Evolutionary conservation across 768 basidiomycete genomes (phyloP).

Genomic region (Mycena capillaripes): DNA sequence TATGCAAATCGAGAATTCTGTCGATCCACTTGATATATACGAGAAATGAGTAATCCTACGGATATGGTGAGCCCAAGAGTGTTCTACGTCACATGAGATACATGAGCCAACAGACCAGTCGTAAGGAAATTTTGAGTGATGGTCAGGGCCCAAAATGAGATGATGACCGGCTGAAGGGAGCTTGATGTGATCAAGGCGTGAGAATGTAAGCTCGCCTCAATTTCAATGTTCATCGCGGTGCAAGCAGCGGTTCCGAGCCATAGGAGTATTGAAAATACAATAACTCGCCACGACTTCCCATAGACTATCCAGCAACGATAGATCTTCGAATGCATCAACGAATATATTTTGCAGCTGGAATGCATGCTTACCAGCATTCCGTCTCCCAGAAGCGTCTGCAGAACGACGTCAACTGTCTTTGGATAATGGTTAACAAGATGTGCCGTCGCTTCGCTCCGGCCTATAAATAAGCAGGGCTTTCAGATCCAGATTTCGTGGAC

Average conservation of each 20-base stretch:
- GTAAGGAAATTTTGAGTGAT: constrained; percentile 24
- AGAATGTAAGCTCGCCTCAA: constrained; percentile 8
- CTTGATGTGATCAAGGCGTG: background rate
- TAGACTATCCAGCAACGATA: constrained; percentile 29
- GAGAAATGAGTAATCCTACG: constrained; percentile 3
- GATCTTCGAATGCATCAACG: background rate
- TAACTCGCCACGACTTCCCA: constrained; percentile 3
- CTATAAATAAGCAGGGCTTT: no score
- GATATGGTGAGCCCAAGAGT: background rate
- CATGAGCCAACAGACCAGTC: background rate
- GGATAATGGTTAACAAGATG: background rate
- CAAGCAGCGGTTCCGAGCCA: background rate
- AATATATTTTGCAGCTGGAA: background rate
- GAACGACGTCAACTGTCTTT: constrained; percentile 1
- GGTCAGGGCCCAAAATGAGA: constrained; percentile 13
- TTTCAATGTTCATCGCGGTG: background rate
- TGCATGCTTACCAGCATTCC: background rate
- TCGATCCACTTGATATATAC: constrained; percentile 14
- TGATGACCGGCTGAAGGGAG: background rate
- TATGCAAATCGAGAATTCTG: background rate
- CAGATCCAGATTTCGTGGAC: no score
- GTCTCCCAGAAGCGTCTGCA: constrained; percentile 8
- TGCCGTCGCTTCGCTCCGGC: no score
- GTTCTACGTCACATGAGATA: background rate
- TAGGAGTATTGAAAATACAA: constrained; percentile 16